A percentile compares a stretch with the other conserved stretches of the same genome.
phyloP scores from a whole-genome alignment of 192 early-diverging fungal genomes.

The Backusella parvicylindrica region DNA sequence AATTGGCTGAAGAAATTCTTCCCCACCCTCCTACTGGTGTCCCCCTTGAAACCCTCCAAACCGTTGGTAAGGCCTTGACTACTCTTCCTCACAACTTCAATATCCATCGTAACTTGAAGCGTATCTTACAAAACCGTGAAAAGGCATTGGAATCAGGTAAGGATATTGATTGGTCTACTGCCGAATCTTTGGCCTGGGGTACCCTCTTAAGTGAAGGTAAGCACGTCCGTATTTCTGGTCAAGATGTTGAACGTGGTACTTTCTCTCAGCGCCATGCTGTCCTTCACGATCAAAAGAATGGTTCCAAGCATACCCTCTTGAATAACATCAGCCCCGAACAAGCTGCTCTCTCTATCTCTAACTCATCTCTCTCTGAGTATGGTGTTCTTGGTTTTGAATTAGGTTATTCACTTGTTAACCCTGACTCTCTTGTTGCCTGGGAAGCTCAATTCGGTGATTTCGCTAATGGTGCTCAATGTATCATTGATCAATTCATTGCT shows the following conservation, averaged over 20 bases:
- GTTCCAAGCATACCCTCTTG: conserved; percentile 77
- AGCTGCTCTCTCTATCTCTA: conserved; percentile 85
- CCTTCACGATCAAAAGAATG: conserved; percentile 92
- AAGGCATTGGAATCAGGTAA: conserved; percentile 74
- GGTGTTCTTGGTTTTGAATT: conserved; percentile 96
- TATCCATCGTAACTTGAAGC: conserved; percentile 80
- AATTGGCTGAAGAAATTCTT: conserved; percentile 70
- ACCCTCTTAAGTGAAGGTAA: conserved; percentile 87
- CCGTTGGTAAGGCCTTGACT: conserved; percentile 81
- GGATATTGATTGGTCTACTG: conserved; percentile 95
- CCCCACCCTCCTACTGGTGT: conserved; percentile 74
- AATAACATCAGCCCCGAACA: conserved; percentile 87
- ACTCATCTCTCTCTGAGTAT: conserved; percentile 96
- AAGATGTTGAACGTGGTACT: conserved; percentile 98
- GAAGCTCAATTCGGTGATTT: conserved; percentile 99
- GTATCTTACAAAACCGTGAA: conserved; percentile 82
- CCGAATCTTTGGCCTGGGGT: conserved; percentile 92
- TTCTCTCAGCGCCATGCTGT: conserved; percentile 99
- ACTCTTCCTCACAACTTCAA: conserved; percentile 82
- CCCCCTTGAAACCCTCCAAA: conserved; percentile 64
- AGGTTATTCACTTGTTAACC: conserved; percentile 93
- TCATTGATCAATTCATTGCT: conserved; percentile 97
- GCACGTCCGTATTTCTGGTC: conserved; percentile 91
- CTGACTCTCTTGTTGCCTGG: conserved; percentile 93
- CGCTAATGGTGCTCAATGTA: conserved; percentile 94